Evolutionary conservation across 192 early-diverging fungal genomes (phyloP), one percentile per base, ranked within the genome.

Genomic region (Podila epigama): DNA sequence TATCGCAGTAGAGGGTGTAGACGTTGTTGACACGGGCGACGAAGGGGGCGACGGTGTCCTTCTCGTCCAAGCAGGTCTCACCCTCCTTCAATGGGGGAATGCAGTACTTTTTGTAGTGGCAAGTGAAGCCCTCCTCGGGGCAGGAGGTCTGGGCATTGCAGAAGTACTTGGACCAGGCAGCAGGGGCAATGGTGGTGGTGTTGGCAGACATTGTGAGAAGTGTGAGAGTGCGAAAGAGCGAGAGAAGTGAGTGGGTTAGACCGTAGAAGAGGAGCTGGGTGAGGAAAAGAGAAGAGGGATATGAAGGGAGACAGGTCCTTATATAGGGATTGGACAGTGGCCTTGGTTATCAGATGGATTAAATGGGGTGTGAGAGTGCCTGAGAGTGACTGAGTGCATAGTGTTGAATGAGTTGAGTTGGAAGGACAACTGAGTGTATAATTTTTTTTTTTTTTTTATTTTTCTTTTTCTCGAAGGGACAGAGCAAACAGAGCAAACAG

Each of bases 21-120:
- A 75, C 51, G 50, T 75, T 75, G 54, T 75, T 55, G 58, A 75
- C 39, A 68, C 72, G 72, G 53, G 72, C 72, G 5, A 75, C 65
- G 55, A 75, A 75, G 28, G 72, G 72, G 33, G 52, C 65, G 15
- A 63, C 37, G 12, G 33, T 31, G 31, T 75, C 72, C 50, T 68
- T 63, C 4, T 22, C 52, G 53, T 75, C 72, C 32, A 35, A 15
- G 54, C 72, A 75, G 13, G 53, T 55, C 65, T 61, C 59, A 18
- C 72, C 72, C 8, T n/a, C 20, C 18, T 12, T 42, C 42, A 75
- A 27, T 16, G 13, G 5, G 27, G 72, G 72, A 28, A 75, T 75
- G 33, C 72, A 75, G 60, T 68, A 75, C 54, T 52, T 68, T 63
- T 31, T 4, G 54, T 28, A 51, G 53, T 75, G 72, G 58, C 72